These are phyloP conservation scores for Diphasiastrum complanatum DNA, from an alignment of 83 land plant genomes.

Conservation along the genomic window DNA sequence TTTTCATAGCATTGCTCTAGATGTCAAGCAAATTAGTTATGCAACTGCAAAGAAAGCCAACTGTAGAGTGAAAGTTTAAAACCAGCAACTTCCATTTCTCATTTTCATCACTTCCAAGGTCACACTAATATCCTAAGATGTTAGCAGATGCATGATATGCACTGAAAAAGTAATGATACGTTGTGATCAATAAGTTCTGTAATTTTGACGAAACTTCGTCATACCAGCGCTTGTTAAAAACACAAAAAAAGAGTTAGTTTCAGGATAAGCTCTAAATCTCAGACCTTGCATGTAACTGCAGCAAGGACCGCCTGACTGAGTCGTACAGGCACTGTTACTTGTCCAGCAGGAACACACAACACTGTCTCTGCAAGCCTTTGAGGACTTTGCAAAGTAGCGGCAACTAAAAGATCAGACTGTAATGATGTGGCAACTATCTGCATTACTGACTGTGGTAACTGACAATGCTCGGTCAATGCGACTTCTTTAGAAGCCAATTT, in stretches of 20 bases:
- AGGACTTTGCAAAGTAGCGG: slow-evolving; percentile 15
- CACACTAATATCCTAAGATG: too few species aligned
- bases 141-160: too few species aligned
- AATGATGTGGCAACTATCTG: slow-evolving; percentile 15
- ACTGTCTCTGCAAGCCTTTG: slow-evolving; percentile 9
- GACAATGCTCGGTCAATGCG: neutral
- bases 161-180: too few species aligned
- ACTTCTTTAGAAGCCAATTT: neutral
- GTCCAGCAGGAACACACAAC: slow-evolving; percentile 15
- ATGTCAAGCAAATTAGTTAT: too few species aligned
- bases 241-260: neutral
- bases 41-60: too few species aligned
- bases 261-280: neutral
- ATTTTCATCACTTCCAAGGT: too few species aligned
- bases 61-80: too few species aligned
- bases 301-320: slow-evolving; percentile 12
- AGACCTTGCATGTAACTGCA: slow-evolving; percentile 19
- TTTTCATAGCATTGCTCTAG: too few species aligned
- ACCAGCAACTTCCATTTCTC: too few species aligned
- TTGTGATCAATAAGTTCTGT: too few species aligned
- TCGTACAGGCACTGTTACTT: slow-evolving; percentile 10
- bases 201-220: neutral
- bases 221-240: neutral
- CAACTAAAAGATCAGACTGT: slow-evolving; percentile 18
- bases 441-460: slow-evolving; percentile 14